These are phyloP conservation scores for Fusarium brachygibbosum DNA, from an alignment of 2,329 filamentous ascomycete species.

Conservation along the genomic window DNA sequence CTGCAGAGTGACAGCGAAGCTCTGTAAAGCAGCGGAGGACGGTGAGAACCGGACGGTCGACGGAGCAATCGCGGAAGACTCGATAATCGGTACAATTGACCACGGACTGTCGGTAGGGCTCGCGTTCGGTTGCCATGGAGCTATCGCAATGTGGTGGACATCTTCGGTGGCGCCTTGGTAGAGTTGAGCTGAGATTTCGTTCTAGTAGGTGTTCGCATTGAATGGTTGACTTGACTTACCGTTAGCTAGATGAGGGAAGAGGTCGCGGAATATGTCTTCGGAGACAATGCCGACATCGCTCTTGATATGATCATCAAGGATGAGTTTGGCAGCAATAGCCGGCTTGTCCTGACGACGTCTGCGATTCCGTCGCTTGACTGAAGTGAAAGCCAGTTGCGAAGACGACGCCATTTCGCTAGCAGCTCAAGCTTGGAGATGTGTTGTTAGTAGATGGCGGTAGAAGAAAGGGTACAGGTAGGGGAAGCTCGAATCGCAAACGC, in stretches of 20 bases:
- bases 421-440: conserved; percentile 1
- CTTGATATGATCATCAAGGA: conserved; percentile 87
- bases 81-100: conserved; percentile 84
- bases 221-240: conserved; percentile 58
- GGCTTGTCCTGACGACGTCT: conserved; percentile 77
- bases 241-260: conserved; percentile 75
- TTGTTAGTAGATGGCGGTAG: conserved; percentile 7
- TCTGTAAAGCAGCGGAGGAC: conserved; percentile 79
- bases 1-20: conserved; percentile 80
- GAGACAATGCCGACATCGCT: conserved; percentile 89
- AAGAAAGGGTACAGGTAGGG: conserved; percentile 20
- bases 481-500: conserved; percentile 37
- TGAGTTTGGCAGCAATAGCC: conserved; percentile 81
- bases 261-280: conserved; percentile 84
- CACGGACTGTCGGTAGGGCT: conserved; percentile 76
- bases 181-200: conserved; percentile 19
- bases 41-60: conserved; percentile 86
- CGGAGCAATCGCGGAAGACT: conserved; percentile 74
- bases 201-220: conserved; percentile 2
- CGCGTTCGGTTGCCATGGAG: conserved; percentile 76
- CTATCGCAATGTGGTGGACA: conserved; percentile 76
- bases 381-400: conserved; percentile 45
- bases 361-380: conserved; percentile 60
- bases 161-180: conserved; percentile 51
- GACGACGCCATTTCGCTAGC: conserved; percentile 50